Evolutionary conservation across 2,329 filamentous ascomycete species (phyloP), one percentile per base, ranked within the genome.

Genomic region (Ceratocystis alfenasii): DNA sequence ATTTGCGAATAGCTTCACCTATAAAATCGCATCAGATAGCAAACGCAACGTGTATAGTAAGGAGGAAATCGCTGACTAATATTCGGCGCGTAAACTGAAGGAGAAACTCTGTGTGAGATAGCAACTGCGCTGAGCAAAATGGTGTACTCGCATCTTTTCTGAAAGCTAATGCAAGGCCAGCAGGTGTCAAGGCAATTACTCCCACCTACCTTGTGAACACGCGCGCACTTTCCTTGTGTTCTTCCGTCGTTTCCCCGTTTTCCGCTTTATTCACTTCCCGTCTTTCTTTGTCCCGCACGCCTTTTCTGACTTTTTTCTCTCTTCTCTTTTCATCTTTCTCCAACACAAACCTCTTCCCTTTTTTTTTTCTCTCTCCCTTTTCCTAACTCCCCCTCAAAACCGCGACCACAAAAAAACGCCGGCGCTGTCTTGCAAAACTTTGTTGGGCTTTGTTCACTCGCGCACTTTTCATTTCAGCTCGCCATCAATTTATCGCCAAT

Each of bases 191-290:
- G 55, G 55, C 28, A 59, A 59, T 36, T 59, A 59, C 55, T 59
- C 55, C 15, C 28, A 33, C 25, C 55, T 33, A 59, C 55, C n/a
- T 17, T 59, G 55, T 59, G 55, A 59, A 59, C 25, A 59, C 55
- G 55, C 55, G 55, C 55, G 55, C 55, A 33, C 55, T 59, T 59
- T 59, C 55, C 55, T 59, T 30, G 20, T 36, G 30, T 59, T 59
- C 55, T 59, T 36, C 55, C 55, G 55, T 59, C 15, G 55, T 59
- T 59, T 59, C 55, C 55, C 55, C 55, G 55, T 59, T 59, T 59
- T 59, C 55, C 55, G 55, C 55, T 59, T 33, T 59, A 33, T 59
- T 59, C 28, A 30, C 28, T 36, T 59, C 12, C 55, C 55, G 55
- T 59, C 55, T 36, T 59, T 59, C 55, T 59, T n/a, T 59, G 55